A percentile compares a stretch with the other conserved stretches of the same genome.
phyloP scores from a whole-genome alignment of 1,139 yeast species.

The Lodderomyces beijingensis region DNA sequence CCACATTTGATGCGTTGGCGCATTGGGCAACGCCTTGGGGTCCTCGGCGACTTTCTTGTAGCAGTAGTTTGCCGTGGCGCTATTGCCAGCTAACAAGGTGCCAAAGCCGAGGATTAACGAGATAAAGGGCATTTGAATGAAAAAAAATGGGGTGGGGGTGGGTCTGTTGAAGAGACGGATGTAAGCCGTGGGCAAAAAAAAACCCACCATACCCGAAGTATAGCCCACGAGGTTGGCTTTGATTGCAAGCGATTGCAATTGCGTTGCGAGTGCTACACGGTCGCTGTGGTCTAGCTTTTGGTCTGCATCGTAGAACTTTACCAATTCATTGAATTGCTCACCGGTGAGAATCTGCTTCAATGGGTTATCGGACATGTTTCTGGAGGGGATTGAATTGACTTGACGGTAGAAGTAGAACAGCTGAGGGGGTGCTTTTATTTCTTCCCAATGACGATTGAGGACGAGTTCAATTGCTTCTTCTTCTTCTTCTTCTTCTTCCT shows the following conservation, averaged over 20 bases:
- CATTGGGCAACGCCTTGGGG: conserved; percentile 3
- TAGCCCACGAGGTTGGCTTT: conserved; percentile 26
- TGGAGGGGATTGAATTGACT: no score
- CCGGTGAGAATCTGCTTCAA: conserved; percentile 20
- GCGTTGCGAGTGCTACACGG: conserved; percentile 27
- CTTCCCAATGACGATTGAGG: no score
- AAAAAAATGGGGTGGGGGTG: conserved; percentile 7
- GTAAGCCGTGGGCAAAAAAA: conserved; percentile 25
- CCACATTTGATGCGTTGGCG: conserved; percentile 27
- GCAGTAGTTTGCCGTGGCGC: conserved; percentile 21
- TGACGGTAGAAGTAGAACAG: no score
- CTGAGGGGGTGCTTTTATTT: no score
- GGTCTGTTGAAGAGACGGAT: conserved; percentile 10
- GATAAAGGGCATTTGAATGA: conserved; percentile 28
- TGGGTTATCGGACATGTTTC: conserved; percentile 6
- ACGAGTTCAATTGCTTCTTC: no score
- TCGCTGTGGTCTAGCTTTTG: conserved; percentile 28
- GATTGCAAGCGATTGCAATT: conserved; percentile 24
- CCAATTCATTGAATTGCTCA: conserved; percentile 34
- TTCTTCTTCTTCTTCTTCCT: no score
- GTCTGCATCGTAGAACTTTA: conserved; percentile 43
- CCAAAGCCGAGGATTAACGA: conserved; percentile 31
- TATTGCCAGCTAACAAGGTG: conserved; percentile 22
- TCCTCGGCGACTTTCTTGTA: conserved; percentile 15
- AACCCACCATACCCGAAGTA: conserved; percentile 20